Conservation (phyloP, 306 rosid species). For the Trifolium subterraneum region DNA sequence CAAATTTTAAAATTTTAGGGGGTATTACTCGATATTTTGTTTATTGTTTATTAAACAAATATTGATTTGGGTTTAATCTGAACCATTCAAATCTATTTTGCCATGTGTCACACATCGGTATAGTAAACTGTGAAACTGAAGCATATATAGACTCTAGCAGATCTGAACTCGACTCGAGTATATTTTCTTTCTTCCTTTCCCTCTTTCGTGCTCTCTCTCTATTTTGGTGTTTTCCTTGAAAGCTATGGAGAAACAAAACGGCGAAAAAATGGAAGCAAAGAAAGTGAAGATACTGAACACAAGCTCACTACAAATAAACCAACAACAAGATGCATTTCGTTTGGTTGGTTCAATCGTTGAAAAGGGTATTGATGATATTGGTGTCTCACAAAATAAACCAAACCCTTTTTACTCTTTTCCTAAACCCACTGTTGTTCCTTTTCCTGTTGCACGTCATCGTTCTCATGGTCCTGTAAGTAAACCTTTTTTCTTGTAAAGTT, state of each 20-base stretch:
- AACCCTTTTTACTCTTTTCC: constrained; percentile 53
- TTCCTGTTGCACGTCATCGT: constrained; percentile 95
- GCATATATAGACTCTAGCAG: no score
- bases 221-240: no score
- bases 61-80: no score
- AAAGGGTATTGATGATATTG: constrained; percentile 73
- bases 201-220: no score
- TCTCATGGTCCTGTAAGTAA: constrained; percentile 83
- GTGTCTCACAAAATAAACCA: constrained; percentile 45
- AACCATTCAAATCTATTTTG: no score
- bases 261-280: constrained; percentile 44
- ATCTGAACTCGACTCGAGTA: no score
- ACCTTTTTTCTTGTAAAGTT: constrained; percentile 17
- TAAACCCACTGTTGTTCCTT: constrained; percentile 70
- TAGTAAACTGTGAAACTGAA: no score
- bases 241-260: constrained; percentile 58
- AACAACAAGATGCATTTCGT: constrained; percentile 47
- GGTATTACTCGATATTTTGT: no score
- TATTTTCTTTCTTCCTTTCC: no score
- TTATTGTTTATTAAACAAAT: no score
- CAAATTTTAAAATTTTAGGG: no score
- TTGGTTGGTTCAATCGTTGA: constrained; percentile 80
- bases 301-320: constrained; percentile 50
- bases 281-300: constrained; percentile 51
- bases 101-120: no score